These are phyloP conservation scores for Penicillium daleae DNA, from an alignment of 495 filamentous ascomycete genomes.

Conservation along the genomic window DNA sequence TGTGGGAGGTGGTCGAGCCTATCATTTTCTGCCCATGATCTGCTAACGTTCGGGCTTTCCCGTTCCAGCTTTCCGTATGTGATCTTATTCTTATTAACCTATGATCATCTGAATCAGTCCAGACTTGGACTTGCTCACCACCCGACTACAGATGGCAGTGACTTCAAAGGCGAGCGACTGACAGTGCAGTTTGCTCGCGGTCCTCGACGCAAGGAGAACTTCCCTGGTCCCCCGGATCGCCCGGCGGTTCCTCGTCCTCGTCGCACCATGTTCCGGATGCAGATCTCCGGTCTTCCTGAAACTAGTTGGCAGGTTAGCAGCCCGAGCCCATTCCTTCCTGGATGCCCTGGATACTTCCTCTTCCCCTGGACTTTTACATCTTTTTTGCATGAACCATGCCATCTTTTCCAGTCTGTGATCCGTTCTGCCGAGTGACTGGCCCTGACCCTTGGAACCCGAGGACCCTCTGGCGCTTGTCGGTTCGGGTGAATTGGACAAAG, in stretches of 20 bases:
- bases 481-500: constrained; percentile 12
- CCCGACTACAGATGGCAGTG: constrained; percentile 77
- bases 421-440: constrained; percentile 13
- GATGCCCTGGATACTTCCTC: constrained; percentile 25
- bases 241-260: constrained; percentile 80
- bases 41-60: constrained; percentile 22
- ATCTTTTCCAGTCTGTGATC: constrained; percentile 21
- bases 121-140: constrained; percentile 7
- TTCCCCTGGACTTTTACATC: background rate
- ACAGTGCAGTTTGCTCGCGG: constrained; percentile 98
- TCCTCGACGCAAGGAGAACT: constrained; percentile 81
- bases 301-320: constrained; percentile 99
- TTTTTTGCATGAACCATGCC: constrained; percentile 13
- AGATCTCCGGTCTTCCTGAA: constrained; percentile 96
- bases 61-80: constrained; percentile 59
- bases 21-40: background rate
- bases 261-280: constrained; percentile 94
- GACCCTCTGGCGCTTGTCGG: constrained; percentile 10
- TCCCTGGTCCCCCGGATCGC: constrained; percentile 69
- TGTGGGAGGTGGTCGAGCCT: background rate
- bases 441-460: constrained; percentile 17
- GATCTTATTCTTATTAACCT: background rate
- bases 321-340: constrained; percentile 59
- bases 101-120: background rate
- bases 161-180: constrained; percentile 95